Evolutionary conservation across 208 protist genomes (phyloP), one percentile per base, ranked within the genome.

Genomic region (Wallacemonas rigidus): DNA sequence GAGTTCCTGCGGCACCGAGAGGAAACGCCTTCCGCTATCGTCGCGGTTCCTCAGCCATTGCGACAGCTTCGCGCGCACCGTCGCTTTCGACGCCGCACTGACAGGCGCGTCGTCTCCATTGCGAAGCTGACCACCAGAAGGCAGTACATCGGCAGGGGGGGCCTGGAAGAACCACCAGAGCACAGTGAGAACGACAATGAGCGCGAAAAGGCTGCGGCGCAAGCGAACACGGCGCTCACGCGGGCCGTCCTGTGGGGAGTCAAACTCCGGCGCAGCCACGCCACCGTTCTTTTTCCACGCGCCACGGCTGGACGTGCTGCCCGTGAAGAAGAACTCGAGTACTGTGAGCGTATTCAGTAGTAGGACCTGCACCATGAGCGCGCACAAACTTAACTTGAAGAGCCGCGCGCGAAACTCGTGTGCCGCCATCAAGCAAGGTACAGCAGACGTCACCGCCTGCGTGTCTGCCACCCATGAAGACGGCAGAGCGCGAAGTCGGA

Each of bases 321-420:
- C 26, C 3, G 36, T n/a, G 47, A 69, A 60, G 38, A 57, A 54
- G 38, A 55, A 43, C 50, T 58, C 50, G 38, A 69, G 8, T 3
- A 61, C 44, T 5, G 50, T 53, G 39, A 71, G 43, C 41, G 53
- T 36, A 39, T 51, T 50, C 36, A 71, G 2, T 6, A 51, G 3
- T 14, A 71, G 54, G 0, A 71, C 53, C 15, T 43, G 54, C 67
- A 45, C 67, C 53, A 71, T 8, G 5, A 71, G 43, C 26, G 35
- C 9, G 41, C 67, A 35, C 5, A 71, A 48, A 5, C 9, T n/a
- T 0, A 62, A 2, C 15, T 58, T 40, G 44, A 71, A 61, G 36
- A 71, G 53, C 15, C 2, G 7, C 8, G 38, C 6, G 3, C 55
- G 53, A 47, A 48, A 61, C 5, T 26, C 15, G 35, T 71, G 53